Percentiles rank a stretch among this genome's conserved stretches.
Conservation (phyloP, 1,284 basidiomycete species). For the Pyrrhoderma noxium region DNA sequence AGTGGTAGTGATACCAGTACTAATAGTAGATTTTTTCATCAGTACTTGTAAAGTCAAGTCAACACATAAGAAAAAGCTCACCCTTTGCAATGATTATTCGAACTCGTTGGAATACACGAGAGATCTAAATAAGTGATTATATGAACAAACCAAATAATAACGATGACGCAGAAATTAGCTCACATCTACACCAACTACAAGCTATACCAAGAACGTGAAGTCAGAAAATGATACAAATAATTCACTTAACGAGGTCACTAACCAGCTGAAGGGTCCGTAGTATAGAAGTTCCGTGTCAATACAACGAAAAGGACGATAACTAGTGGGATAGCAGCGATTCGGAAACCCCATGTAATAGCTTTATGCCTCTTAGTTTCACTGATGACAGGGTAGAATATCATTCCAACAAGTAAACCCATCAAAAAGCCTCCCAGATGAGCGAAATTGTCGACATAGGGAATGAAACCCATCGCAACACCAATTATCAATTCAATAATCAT, state of each 20-base stretch:
- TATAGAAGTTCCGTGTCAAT: slow-evolving; percentile 86
- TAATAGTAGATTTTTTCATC: slow-evolving; percentile 1
- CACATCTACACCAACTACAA: slow-evolving; percentile 79
- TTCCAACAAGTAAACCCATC: slow-evolving; percentile 79
- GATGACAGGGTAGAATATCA: slow-evolving; percentile 87
- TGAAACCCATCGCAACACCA: slow-evolving; percentile 81
- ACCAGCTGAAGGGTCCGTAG: slow-evolving; percentile 74
- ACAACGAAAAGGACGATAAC: slow-evolving; percentile 78
- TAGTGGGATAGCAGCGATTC: slow-evolving; percentile 68
- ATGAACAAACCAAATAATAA: neutral
- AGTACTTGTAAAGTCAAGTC: neutral
- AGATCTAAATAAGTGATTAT: slow-evolving; percentile 34
- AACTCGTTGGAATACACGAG: slow-evolving; percentile 74
- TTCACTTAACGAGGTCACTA: slow-evolving; percentile 22
- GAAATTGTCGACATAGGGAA: slow-evolving; percentile 77
- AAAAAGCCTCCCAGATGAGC: slow-evolving; percentile 75
- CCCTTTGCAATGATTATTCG: slow-evolving; percentile 77
- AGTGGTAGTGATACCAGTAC: slow-evolving; percentile 18
- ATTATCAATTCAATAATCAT: slow-evolving; percentile 81
- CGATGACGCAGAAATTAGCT: neutral
- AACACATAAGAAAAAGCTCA: slow-evolving; percentile 22
- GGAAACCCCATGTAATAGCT: slow-evolving; percentile 66
- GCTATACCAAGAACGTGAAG: slow-evolving; percentile 34
- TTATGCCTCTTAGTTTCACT: slow-evolving; percentile 68
- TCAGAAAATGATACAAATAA: neutral